phyloP scores from a whole-genome alignment of 2,329 filamentous ascomycete species.

The Celoporthe dispersa region DNA sequence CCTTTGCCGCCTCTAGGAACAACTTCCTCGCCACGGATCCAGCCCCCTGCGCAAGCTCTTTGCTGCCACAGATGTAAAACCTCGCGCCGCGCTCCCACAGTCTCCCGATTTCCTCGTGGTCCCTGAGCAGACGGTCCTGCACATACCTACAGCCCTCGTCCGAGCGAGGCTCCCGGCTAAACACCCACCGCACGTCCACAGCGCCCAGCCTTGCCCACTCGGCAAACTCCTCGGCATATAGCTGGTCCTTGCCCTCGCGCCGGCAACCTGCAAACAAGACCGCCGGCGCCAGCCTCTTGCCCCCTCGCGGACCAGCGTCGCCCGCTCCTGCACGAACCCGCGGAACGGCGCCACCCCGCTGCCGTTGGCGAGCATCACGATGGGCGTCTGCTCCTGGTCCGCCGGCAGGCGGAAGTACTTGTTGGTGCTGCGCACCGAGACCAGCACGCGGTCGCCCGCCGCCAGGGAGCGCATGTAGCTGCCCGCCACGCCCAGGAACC shows the following conservation, averaged over 20 bases:
- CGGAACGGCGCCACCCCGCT: constrained; percentile 66
- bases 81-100: constrained; percentile 12
- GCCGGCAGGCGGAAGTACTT: constrained; percentile 54
- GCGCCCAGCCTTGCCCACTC: constrained; percentile 73
- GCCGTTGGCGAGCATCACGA: constrained; percentile 57
- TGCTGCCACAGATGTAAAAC: constrained; percentile 15
- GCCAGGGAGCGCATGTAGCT: constrained; percentile 60
- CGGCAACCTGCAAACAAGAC: constrained; percentile 49
- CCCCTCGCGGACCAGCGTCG: constrained; percentile 54
- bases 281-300: constrained; percentile 66
- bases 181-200: constrained; percentile 50
- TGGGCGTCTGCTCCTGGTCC: constrained; percentile 49
- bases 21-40: constrained; percentile 4
- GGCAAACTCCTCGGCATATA: constrained; percentile 36
- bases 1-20: constrained; percentile 9
- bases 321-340: constrained; percentile 66
- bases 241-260: constrained; percentile 40
- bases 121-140: constrained; percentile 20
- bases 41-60: constrained; percentile 1
- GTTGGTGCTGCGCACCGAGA: constrained; percentile 53
- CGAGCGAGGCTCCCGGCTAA: constrained; percentile 6
- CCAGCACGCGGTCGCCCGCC: constrained; percentile 48
- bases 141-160: constrained; percentile 21
- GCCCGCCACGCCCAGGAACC: constrained; percentile 63
- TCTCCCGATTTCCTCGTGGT: not conserved